phyloP scores from a whole-genome alignment of 768 basidiomycete species.

The Termitomyces sp. region DNA sequence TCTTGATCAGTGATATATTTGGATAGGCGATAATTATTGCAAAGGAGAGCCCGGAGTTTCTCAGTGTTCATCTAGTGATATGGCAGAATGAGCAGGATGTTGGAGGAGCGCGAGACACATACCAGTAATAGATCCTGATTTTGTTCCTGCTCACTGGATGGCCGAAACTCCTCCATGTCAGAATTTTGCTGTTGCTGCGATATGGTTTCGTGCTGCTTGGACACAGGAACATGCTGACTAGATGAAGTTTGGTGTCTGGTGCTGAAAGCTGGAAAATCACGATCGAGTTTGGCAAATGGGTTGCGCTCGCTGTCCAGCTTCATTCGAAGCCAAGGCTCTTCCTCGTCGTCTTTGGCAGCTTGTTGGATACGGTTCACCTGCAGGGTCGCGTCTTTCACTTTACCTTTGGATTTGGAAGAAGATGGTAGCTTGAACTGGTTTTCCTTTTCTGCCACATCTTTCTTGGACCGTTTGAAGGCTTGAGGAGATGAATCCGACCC shows the following conservation, averaged over 20 bases:
- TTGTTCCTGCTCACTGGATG: conserved; percentile 2
- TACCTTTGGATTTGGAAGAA: conserved; percentile 7
- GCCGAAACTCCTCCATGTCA: not conserved
- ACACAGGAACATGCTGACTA: not conserved
- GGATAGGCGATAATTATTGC: conserved; percentile 24
- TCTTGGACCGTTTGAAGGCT: conserved; percentile 30
- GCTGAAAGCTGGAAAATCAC: conserved; percentile 19
- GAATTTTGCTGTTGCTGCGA: not conserved
- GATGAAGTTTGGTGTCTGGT: not conserved
- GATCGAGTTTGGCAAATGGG: conserved; percentile 23
- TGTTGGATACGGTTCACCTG: not conserved
- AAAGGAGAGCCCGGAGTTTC: conserved; percentile 22
- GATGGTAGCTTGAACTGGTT: conserved; percentile 18
- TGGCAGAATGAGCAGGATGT: not conserved
- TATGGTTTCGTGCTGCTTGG: not conserved
- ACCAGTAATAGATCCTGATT: conserved; percentile 27
- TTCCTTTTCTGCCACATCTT: conserved; percentile 29
- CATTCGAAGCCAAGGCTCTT: conserved; percentile 21
- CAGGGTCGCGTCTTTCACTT: conserved; percentile 14
- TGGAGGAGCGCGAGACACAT: not conserved
- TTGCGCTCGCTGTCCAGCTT: conserved; percentile 16
- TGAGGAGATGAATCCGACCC: conserved; percentile 25
- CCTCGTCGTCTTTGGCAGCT: conserved; percentile 9
- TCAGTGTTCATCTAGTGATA: conserved; percentile 26
- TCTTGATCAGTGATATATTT: conserved; percentile 17